Conservation (phyloP, 1,284 basidiomycete genomes). For the Serendipita sp. region DNA sequence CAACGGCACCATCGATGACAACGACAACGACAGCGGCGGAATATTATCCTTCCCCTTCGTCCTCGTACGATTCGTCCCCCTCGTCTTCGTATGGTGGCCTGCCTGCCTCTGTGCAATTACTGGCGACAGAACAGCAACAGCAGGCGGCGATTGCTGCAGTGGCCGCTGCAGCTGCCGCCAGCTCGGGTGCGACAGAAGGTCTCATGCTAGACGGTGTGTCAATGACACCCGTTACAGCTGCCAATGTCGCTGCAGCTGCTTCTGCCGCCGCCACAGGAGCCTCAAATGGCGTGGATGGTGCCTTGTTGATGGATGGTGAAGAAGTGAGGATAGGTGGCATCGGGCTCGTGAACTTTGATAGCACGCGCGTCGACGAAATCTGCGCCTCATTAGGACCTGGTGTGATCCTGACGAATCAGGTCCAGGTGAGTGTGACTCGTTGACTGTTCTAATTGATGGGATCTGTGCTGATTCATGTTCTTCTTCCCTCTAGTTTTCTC, state of each 20-base stretch:
- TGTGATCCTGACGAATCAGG: constrained; percentile 64
- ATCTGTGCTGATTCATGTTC: background rate
- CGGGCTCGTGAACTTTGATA: constrained; percentile 70
- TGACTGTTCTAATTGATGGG: background rate
- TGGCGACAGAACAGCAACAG: background rate
- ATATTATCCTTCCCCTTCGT: background rate
- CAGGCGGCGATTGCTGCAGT: background rate
- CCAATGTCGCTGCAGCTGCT: constrained; percentile 28
- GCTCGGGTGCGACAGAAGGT: too few species aligned
- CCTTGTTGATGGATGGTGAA: constrained; percentile 20
- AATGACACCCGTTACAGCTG: too few species aligned
- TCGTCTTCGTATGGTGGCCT: background rate
- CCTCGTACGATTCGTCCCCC: background rate
- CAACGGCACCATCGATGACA: background rate
- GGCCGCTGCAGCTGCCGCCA: too few species aligned
- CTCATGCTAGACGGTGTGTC: too few species aligned
- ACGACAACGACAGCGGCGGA: background rate
- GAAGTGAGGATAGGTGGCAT: constrained; percentile 51
- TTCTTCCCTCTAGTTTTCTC: constrained; percentile 44
- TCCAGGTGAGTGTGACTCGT: constrained; percentile 39
- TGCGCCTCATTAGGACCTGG: constrained; percentile 55
- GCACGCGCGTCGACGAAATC: constrained; percentile 59
- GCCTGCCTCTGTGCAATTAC: background rate
- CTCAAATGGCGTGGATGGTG: too few species aligned
- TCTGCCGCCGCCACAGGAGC: constrained; percentile 24